phyloP scores from a whole-genome alignment of 768 basidiomycete species.

The Pluteus cervinus region DNA sequence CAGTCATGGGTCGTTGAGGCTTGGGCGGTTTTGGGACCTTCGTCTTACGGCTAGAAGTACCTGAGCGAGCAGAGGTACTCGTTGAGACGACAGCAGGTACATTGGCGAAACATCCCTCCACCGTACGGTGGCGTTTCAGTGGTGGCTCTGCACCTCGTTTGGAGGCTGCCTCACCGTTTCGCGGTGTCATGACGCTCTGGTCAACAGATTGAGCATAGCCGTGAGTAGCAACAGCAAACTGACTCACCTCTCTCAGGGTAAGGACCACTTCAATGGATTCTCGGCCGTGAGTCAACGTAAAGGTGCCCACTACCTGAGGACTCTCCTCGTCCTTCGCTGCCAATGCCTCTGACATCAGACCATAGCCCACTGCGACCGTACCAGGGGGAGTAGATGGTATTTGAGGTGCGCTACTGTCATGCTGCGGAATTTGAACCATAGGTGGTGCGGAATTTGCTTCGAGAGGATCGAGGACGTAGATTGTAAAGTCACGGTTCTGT shows the following conservation, averaged over 20 bases:
- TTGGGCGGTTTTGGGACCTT: constrained; percentile 20
- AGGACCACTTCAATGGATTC: constrained; percentile 60
- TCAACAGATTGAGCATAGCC: no score
- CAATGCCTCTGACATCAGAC: constrained; percentile 68
- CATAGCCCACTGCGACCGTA: constrained; percentile 68
- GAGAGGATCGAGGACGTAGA: constrained; percentile 76
- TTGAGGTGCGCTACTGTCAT: constrained; percentile 22
- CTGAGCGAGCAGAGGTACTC: no score
- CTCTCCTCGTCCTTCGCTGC: constrained; percentile 36
- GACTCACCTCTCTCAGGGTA: constrained; percentile 42
- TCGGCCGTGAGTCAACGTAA: constrained; percentile 41
- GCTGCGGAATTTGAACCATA: constrained; percentile 22
- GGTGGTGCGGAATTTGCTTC: constrained; percentile 58
- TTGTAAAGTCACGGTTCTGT: constrained; percentile 63
- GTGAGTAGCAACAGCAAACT: no score
- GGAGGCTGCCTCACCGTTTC: no score
- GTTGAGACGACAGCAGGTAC: no score
- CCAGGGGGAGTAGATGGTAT: constrained; percentile 27
- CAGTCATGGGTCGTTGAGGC: constrained; percentile 26
- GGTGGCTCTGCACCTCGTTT: no score
- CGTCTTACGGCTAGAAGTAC: constrained; percentile 23
- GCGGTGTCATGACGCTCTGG: no score
- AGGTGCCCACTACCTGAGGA: constrained; percentile 53
- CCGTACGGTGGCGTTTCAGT: no score
- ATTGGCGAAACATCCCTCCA: no score